Evolutionary conservation across 1,139 yeast species (phyloP).

Genomic region (Saccharomyces hybrid): DNA sequence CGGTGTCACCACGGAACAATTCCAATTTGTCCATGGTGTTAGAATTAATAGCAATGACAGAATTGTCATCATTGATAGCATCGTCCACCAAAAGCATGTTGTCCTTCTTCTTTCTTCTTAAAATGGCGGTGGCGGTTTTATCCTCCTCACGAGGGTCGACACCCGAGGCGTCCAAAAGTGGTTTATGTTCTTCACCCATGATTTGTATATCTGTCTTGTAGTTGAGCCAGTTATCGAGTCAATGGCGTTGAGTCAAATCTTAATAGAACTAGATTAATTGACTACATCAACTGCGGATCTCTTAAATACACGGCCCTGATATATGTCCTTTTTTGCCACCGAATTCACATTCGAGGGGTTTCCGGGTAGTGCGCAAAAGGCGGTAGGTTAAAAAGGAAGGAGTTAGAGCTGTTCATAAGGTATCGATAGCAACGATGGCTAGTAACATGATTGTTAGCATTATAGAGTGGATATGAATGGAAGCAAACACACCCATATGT

Average conservation of each 20-base stretch:
- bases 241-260: not conserved
- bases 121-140: slow-evolving; percentile 92
- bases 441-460: not conserved
- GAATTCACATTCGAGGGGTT: slow-evolving; percentile 1
- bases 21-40: slow-evolving; percentile 93
- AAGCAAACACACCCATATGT: not conserved
- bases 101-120: slow-evolving; percentile 96
- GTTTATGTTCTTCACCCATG: slow-evolving; percentile 34
- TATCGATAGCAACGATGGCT: not conserved
- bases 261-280: not conserved
- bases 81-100: slow-evolving; percentile 88
- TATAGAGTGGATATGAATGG: not conserved
- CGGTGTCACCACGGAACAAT: slow-evolving; percentile 96
- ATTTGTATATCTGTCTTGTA: slow-evolving; percentile 2
- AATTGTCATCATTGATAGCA: slow-evolving; percentile 94
- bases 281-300: not conserved
- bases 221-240: not conserved
- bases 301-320: not conserved
- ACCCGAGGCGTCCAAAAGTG: slow-evolving; percentile 49
- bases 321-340: slow-evolving; percentile 1
- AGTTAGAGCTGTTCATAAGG: not conserved
- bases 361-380: not conserved
- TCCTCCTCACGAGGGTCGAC: slow-evolving; percentile 54
- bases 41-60: slow-evolving; percentile 89
- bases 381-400: not conserved